Conservation (phyloP, 2,329 filamentous ascomycete species). For the Trichoderma sp. region DNA sequence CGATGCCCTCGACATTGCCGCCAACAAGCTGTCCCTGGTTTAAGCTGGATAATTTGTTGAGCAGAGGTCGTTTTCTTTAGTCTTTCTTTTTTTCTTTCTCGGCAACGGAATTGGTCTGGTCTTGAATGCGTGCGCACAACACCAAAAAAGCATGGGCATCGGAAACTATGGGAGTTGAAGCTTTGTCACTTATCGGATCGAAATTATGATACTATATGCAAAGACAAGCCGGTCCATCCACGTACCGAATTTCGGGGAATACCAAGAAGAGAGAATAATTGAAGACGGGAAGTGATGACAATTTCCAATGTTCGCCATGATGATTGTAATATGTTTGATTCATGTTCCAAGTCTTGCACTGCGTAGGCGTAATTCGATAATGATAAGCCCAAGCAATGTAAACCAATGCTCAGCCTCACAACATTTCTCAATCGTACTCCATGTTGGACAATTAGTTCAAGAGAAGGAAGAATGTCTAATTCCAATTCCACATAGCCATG, state of each 20-base stretch:
- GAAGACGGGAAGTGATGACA: not conserved
- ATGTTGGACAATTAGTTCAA: not conserved
- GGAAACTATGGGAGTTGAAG: constrained; percentile 36
- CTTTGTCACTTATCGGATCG: constrained; percentile 36
- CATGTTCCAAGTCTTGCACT: not conserved
- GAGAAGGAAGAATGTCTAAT: not conserved
- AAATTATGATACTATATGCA: constrained; percentile 32
- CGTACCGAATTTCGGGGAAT: constrained; percentile 6
- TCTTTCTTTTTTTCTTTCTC: constrained; percentile 25
- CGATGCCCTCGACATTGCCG: constrained; percentile 97
- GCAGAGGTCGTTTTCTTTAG: not conserved
- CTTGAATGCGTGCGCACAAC: constrained; percentile 30
- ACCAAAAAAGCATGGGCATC: constrained; percentile 33
- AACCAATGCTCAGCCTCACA: not conserved
- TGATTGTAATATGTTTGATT: not conserved
- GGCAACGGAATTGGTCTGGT: constrained; percentile 41
- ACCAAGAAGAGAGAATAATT: not conserved
- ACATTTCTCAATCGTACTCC: not conserved
- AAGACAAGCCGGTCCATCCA: constrained; percentile 20
- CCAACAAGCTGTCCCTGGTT: constrained; percentile 97
- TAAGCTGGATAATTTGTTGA: constrained; percentile 49
- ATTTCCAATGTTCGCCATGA: not conserved
- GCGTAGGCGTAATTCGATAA: not conserved
- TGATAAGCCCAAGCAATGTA: no score
- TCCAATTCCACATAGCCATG: not conserved